Conservation (phyloP, 202 grass and related monocot species). For the Elaeis oleifera region DNA sequence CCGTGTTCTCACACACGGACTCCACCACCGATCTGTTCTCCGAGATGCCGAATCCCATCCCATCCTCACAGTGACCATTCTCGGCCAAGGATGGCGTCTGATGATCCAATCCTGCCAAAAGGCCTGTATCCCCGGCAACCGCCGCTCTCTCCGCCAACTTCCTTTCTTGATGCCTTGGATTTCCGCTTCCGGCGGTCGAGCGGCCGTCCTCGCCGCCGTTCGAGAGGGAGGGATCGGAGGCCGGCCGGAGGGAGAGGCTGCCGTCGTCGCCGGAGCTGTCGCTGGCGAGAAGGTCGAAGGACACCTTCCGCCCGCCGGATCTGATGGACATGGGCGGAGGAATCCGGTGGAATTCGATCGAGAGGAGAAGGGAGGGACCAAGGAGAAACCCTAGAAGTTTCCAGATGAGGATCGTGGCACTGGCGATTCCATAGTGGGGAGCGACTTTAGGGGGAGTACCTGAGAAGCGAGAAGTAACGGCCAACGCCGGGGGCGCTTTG, state of each 20-base stretch:
- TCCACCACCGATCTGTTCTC: slow-evolving; percentile 44
- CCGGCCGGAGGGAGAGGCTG: slow-evolving; percentile 23
- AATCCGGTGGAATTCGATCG: not conserved
- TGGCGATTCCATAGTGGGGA: no score
- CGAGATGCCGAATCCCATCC: slow-evolving; percentile 20
- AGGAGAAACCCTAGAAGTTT: slow-evolving; percentile 10
- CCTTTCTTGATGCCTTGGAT: slow-evolving; percentile 19
- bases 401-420: slow-evolving; percentile 24
- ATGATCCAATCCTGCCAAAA: not conserved
- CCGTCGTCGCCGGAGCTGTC: slow-evolving; percentile 30
- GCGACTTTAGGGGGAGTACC: no score
- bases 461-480: no score
- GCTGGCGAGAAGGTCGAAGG: slow-evolving; percentile 74
- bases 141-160: slow-evolving; percentile 34
- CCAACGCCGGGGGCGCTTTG: no score
- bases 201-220: slow-evolving; percentile 20
- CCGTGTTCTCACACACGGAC: slow-evolving; percentile 35
- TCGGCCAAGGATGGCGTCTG: slow-evolving; percentile 14
- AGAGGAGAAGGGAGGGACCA: not conserved
- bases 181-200: slow-evolving; percentile 35
- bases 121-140: slow-evolving; percentile 3
- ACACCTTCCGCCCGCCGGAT: slow-evolving; percentile 49
- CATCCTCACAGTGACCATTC: slow-evolving; percentile 1
- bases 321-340: slow-evolving; percentile 45
- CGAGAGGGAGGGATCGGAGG: slow-evolving; percentile 23